Evolutionary conservation across 2,329 filamentous ascomycete genomes (phyloP).

Genomic region (Corniculantispora saksenae): DNA sequence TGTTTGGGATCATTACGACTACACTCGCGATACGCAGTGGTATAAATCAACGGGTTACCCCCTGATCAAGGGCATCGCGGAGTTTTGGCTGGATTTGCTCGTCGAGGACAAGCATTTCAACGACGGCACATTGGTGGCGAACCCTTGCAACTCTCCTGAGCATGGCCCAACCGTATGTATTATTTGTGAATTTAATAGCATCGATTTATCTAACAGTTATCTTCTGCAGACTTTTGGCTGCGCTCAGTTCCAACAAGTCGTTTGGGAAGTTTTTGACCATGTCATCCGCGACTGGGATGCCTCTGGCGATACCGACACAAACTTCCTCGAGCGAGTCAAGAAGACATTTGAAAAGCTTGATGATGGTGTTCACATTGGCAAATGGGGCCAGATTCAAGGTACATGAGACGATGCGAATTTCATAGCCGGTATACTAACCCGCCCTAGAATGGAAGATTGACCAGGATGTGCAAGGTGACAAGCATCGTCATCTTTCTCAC

Average conservation of each 20-base stretch:
- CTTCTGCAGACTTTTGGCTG: slow-evolving; percentile 48
- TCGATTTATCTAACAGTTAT: not conserved
- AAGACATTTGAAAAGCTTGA: slow-evolving; percentile 25
- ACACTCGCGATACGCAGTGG: slow-evolving; percentile 50
- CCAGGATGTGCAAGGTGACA: slow-evolving; percentile 29
- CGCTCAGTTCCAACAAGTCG: slow-evolving; percentile 54
- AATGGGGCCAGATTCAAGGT: slow-evolving; percentile 33
- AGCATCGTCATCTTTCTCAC: slow-evolving; percentile 51
- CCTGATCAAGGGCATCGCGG: slow-evolving; percentile 51
- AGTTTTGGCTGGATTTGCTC: slow-evolving; percentile 59
- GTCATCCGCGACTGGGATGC: slow-evolving; percentile 32
- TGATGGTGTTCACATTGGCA: slow-evolving; percentile 32
- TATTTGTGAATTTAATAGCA: not conserved
- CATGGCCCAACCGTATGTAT: slow-evolving; percentile 44
- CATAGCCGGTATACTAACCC: not conserved
- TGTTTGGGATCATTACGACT: slow-evolving; percentile 58
- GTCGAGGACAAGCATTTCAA: slow-evolving; percentile 50
- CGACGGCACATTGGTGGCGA: slow-evolving; percentile 55
- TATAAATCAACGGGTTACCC: slow-evolving; percentile 51
- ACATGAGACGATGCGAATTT: not conserved
- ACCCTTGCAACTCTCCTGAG: slow-evolving; percentile 61
- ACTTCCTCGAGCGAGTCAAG: slow-evolving; percentile 39
- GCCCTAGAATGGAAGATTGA: slow-evolving; percentile 36
- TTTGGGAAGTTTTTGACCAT: slow-evolving; percentile 45
- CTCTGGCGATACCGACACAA: slow-evolving; percentile 28